phyloP scores from a whole-genome alignment of 148 eudicot genomes.

The Nyssa sinensis region DNA sequence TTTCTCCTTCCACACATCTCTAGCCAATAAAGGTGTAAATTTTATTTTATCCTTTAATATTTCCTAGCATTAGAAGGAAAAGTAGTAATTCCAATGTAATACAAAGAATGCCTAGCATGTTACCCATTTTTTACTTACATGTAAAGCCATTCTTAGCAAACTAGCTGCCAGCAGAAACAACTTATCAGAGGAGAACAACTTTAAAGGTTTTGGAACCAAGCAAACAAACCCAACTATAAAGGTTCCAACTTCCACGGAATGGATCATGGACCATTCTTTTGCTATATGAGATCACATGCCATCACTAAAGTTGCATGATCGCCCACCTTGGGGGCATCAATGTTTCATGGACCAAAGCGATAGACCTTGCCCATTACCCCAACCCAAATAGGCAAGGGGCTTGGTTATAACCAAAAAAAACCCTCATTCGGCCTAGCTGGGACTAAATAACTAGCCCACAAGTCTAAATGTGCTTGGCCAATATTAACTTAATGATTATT shows the following conservation, averaged over 20 bases:
- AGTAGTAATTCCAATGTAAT: no score
- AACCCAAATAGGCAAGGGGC: neutral
- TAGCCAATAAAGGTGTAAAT: no score
- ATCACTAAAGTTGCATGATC: neutral
- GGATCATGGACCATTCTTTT: neutral
- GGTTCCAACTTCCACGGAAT: neutral
- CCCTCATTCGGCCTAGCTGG: neutral
- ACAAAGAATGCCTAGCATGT: no score
- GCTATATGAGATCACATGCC: neutral
- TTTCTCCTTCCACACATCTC: no score
- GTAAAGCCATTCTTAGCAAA: no score
- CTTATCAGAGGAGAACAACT: no score
- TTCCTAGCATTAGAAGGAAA: no score
- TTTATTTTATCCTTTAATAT: no score
- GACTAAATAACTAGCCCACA: neutral
- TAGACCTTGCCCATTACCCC: neutral
- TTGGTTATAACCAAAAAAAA: neutral
- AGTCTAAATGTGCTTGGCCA: neutral
- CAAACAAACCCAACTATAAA: neutral
- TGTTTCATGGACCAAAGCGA: neutral
- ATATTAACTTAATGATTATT: neutral
- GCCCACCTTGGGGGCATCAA: neutral
- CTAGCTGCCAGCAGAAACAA: no score
- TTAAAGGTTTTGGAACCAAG: neutral
- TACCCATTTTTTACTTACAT: no score